Evolutionary conservation across 768 basidiomycete genomes (phyloP), one percentile per base, ranked within the genome.

Genomic region (Kwoniella bestiolae): DNA sequence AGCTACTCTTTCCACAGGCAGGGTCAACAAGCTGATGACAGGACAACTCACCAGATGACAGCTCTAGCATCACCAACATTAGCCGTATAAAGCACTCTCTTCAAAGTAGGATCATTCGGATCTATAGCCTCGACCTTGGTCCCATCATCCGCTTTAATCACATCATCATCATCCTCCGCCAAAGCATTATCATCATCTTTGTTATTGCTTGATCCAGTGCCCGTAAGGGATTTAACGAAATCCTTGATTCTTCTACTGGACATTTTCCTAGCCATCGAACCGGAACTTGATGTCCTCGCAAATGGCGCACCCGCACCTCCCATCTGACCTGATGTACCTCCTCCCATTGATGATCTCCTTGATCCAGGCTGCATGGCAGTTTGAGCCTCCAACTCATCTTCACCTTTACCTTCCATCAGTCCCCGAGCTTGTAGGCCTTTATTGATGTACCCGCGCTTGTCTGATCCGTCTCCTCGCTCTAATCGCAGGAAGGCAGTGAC

Each of bases 11-110:
- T 6, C 6, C 21, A 28, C 23, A 58, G 5, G 5, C 6, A 41
- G 23, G 14, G 49, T 29, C 26, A 26, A 14, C 5, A 51, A 11
- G 47, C 25, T 3, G 28, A n/a, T n/a, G n/a, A n/a, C n/a, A n/a
- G n/a, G n/a, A n/a, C n/a, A n/a, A 79, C 82, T 58, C 60, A 83
- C 81, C 91, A 94, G 18, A 99, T 85, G 11, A 99, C 96, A 4
- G 90, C 94, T 25, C 96, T 84, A 5, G 96, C 96, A 77, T 99
- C 96, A 8, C 96, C 96, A 0, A 92, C 96, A 78, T 99, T 99
- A 45, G 96, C 96, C 58, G 89, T 90, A 80, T 98, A 99, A 38
- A 99, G 83, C 49, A 96, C 91, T 29, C 91, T 88, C 63, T 88
- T 86, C 23, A 88, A 78, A 26, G 70, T 69, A 51, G 69, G 66